Evolutionary conservation across 768 basidiomycete species (phyloP).

Genomic region (Russula sp.): DNA sequence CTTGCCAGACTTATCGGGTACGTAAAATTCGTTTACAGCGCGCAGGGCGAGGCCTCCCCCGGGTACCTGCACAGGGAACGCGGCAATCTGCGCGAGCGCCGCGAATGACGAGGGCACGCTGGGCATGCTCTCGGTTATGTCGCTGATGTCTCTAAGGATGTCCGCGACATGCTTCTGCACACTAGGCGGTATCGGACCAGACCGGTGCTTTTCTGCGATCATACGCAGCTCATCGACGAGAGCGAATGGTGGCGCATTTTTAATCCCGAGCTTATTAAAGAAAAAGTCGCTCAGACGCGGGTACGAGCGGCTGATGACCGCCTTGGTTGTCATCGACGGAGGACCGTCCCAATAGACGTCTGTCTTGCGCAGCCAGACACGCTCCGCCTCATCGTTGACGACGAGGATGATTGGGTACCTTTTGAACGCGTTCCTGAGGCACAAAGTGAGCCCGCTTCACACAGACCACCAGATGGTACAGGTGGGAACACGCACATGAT

Average conservation of each 20-base stretch:
- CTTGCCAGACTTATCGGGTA: conserved; percentile 24
- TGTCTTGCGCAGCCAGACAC: conserved; percentile 14
- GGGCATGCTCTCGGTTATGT: background rate
- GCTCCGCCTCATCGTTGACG: conserved; percentile 1
- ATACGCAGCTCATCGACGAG: conserved; percentile 23
- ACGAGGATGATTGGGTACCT: conserved; percentile 19
- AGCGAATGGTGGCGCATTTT: conserved; percentile 14
- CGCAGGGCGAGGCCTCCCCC: conserved; percentile 1
- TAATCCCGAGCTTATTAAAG: conserved; percentile 18
- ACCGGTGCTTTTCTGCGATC: conserved; percentile 4
- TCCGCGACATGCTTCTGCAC: conserved; percentile 8
- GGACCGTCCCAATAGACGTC: conserved; percentile 26
- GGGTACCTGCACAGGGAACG: conserved; percentile 18
- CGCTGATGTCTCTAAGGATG: conserved; percentile 23
- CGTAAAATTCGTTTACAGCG: conserved; percentile 22
- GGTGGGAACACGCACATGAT: conserved; percentile 22
- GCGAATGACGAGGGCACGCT: conserved; percentile 1
- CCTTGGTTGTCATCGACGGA: conserved; percentile 22
- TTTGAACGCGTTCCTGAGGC: conserved; percentile 18
- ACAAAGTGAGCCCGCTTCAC: background rate
- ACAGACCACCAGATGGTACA: background rate
- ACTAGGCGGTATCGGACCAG: background rate
- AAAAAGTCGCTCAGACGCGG: conserved; percentile 22
- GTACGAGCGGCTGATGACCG: conserved; percentile 17
- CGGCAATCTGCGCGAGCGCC: conserved; percentile 3